Base-by-base conservation (phyloP, 2,329 filamentous ascomycete species). In the Diaporthe helianthi region DNA sequence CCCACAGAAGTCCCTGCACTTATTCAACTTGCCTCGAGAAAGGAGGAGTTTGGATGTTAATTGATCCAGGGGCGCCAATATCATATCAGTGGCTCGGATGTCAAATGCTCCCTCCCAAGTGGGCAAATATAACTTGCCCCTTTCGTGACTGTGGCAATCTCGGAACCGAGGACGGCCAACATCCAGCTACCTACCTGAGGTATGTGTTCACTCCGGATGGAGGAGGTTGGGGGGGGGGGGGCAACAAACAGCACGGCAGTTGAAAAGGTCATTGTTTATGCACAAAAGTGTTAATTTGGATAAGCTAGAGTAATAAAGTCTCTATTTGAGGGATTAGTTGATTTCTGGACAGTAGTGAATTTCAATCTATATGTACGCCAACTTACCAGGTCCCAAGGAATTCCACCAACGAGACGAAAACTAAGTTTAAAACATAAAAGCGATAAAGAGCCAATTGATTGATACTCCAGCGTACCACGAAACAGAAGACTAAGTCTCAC, bases 51-150 rank as follows among this genome's bases (percentile, higher is more conserved):
- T 24, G n/a, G 12, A 13, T n/a, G 2, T 19, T 4, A 22, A 26
- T 13, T 19, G 4, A 26, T 26, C 22, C 33, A 24, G 8, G 17
- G 22, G 9, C 19, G 33, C 33, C n/a, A n/a, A n/a, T n/a, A 38
- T 26, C 13, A 19, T 5, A 19, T 7, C 15, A 41, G 19, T 22
- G 22, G 15, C 33, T 41, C 5, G 24, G 26, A 4, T 55, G 24
- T 3, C 17, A 1, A 17, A 22, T 19, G 5, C 0, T 17, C 12
- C n/a, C n/a, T n/a, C n/a, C n/a, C 2, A 15, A 6, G n/a, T 15
- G 19, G 3, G 7, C n/a, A n/a, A 10, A 38, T 38, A 1, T 8
- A 3, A n/a, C 13, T n/a, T 19, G 22, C 24, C 10, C 4, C 12
- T 24, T 3, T 10, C 5, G 22, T 6, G 19, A 5, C 4, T 29